A percentile compares a stretch with the other conserved stretches of the same genome.
phyloP scores from a whole-genome alignment of 1,139 yeast genomes.

The Hansenula anomala region DNA sequence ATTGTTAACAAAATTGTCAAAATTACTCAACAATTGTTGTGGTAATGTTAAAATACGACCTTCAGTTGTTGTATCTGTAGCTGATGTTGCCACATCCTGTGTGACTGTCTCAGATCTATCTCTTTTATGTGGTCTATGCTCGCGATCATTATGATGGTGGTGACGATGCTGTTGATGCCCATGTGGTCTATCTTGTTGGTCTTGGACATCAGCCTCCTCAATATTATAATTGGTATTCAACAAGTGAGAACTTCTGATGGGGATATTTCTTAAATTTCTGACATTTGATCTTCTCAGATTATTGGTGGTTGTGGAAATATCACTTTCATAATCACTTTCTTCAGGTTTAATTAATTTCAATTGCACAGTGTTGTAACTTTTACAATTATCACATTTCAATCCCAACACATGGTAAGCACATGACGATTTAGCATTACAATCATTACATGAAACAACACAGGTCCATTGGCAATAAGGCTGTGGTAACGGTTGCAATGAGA shows the following conservation, averaged over 20 bases:
- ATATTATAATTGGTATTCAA: constrained; percentile 21
- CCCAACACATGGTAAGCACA: constrained; percentile 83
- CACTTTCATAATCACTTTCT: constrained; percentile 33
- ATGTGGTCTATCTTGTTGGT: background rate
- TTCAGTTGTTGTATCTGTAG: background rate
- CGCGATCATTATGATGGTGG: too few relatives aligned
- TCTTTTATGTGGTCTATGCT: too few relatives aligned
- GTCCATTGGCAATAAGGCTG: constrained; percentile 74
- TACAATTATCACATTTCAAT: constrained; percentile 79
- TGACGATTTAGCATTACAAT: constrained; percentile 79
- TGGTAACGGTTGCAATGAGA: constrained; percentile 71
- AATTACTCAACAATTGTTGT: constrained; percentile 21
- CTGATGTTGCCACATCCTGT: too few relatives aligned
- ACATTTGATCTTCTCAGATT: constrained; percentile 8
- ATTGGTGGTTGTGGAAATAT: constrained; percentile 18
- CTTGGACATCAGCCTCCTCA: constrained; percentile 5
- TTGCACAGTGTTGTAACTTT: constrained; percentile 82
- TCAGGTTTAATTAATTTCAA: constrained; percentile 49
- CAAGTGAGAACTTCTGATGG: constrained; percentile 15
- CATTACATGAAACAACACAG: constrained; percentile 78
- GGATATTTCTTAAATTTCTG: constrained; percentile 15
- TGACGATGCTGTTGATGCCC: too few relatives aligned
- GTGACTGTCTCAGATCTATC: background rate
- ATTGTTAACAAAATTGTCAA: constrained; percentile 21
- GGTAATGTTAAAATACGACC: constrained; percentile 18